Evolutionary conservation across 768 basidiomycete species (phyloP).

Genomic region (Rhizopogon sp.): DNA sequence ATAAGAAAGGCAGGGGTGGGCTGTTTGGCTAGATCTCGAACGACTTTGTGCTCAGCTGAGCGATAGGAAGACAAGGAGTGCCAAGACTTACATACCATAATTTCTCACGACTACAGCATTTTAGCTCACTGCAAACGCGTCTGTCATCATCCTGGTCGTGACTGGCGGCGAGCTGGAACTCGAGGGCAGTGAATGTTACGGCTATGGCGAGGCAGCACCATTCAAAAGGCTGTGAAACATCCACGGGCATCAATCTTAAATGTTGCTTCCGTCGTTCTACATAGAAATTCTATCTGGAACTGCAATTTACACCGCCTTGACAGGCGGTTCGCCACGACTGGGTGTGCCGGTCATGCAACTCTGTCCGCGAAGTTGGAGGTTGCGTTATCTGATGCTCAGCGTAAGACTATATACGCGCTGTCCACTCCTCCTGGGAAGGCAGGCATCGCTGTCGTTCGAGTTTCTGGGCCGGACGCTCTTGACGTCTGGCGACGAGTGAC

Average conservation of each 20-base stretch:
- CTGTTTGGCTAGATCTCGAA: not conserved
- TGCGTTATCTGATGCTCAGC: conserved; percentile 46
- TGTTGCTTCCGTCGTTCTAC: conserved; percentile 14
- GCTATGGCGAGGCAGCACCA: conserved; percentile 13
- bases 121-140: not conserved
- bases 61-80: not conserved
- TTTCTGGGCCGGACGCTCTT: conserved; percentile 74
- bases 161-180: not conserved
- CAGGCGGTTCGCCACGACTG: not conserved
- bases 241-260: conserved; percentile 7
- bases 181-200: conserved; percentile 12
- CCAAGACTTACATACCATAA: too few species aligned
- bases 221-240: conserved; percentile 3
- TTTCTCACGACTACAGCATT: too few species aligned
- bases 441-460: conserved; percentile 76
- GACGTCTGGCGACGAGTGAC: conserved; percentile 62
- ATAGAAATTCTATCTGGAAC: conserved; percentile 19
- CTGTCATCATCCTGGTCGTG: not conserved
- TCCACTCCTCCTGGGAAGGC: conserved; percentile 85
- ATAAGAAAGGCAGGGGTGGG: not conserved
- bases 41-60: not conserved
- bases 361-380: conserved; percentile 5
- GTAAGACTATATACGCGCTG: conserved; percentile 80
- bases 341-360: not conserved
- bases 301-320: conserved; percentile 4